Evolutionary conservation across 2,329 filamentous ascomycete genomes (phyloP).

Genomic region (Microsporum ferrugineum): DNA sequence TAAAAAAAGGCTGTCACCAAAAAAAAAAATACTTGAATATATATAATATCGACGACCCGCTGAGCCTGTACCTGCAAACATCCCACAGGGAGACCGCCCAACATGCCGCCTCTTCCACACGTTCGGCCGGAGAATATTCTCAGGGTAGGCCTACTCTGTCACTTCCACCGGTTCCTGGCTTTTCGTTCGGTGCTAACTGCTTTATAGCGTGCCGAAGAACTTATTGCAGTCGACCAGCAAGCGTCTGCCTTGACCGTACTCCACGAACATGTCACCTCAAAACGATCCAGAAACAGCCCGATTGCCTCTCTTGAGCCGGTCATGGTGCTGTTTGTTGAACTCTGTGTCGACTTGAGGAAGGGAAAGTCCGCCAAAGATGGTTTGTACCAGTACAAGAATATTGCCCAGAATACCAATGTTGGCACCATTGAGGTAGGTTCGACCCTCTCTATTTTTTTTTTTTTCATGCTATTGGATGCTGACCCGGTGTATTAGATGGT

Average conservation of each 20-base stretch:
- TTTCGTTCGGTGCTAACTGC: neutral
- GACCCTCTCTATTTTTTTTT: constrained; percentile 11
- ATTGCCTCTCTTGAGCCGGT: constrained; percentile 95
- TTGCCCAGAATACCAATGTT: constrained; percentile 97
- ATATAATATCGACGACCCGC: neutral
- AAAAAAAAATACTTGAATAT: neutral
- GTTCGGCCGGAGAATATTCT: constrained; percentile 99
- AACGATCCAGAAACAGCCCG: constrained; percentile 92
- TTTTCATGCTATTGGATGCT: neutral
- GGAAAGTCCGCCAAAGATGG: constrained; percentile 98
- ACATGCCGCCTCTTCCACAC: constrained; percentile 88
- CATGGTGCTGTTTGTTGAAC: constrained; percentile 93
- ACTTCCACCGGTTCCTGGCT: constrained; percentile 11
- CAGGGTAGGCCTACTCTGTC: constrained; percentile 44
- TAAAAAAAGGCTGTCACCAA: neutral
- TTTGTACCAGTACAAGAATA: constrained; percentile 99
- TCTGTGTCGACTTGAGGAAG: constrained; percentile 94
- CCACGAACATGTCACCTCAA: constrained; percentile 98
- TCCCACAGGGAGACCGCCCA: constrained; percentile 29
- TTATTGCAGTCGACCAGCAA: constrained; percentile 93
- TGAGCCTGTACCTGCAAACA: neutral
- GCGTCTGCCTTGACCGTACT: constrained; percentile 86
- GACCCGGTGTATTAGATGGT: constrained; percentile 50
- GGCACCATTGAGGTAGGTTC: constrained; percentile 79
- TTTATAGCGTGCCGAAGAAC: constrained; percentile 74